A percentile compares a stretch with the other conserved stretches of the same genome.
Evolutionary conservation across 139 green algal genomes (phyloP).

Genomic region (Coelastrella sp.): DNA sequence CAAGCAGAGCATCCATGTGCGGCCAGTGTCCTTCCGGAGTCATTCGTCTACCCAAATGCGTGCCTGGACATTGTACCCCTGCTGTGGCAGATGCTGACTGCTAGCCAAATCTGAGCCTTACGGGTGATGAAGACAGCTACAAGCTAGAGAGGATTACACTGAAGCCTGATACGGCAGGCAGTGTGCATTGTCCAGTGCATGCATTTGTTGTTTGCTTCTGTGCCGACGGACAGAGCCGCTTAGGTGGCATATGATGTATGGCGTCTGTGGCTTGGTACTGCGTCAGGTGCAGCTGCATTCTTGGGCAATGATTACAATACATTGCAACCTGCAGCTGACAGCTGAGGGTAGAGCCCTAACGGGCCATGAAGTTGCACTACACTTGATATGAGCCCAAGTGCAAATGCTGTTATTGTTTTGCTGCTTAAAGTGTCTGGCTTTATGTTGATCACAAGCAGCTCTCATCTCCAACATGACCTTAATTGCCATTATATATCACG

Average conservation of each 20-base stretch:
- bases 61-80: no score
- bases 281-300: neutral
- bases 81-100: conserved; percentile 22
- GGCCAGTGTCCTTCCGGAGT: neutral
- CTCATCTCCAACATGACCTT: no score
- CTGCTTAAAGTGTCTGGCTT: no score
- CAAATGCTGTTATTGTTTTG: neutral
- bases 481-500: no score
- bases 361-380: conserved; percentile 31
- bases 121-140: conserved; percentile 13
- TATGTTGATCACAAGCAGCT: no score
- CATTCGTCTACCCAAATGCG: neutral
- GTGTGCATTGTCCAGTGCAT: no score
- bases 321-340: neutral
- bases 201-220: no score
- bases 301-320: conserved; percentile 31
- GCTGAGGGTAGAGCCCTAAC: conserved; percentile 1
- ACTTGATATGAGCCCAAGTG: conserved; percentile 40
- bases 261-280: neutral
- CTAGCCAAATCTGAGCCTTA: conserved; percentile 43
- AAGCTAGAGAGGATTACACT: conserved; percentile 19
- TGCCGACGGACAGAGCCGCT: no score
- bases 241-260: no score
- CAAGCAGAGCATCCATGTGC: conserved; percentile 23
- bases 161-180: no score